These are phyloP conservation scores for Spergularia marina DNA, from an alignment of 148 eudicot genomes.

Conservation along the genomic window DNA sequence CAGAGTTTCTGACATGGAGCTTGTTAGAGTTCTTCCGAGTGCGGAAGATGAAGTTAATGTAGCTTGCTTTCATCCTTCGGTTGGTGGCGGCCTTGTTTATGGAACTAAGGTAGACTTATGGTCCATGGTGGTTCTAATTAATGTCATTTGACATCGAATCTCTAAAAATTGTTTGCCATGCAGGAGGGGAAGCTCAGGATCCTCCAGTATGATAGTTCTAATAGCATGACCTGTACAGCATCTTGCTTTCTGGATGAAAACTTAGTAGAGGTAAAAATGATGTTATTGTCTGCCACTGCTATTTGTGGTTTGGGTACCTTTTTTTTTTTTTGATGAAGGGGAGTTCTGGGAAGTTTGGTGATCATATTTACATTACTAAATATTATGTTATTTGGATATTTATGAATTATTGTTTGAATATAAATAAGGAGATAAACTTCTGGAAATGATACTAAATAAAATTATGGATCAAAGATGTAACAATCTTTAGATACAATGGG, in stretches of 20 bases:
- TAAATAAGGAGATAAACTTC: too few relatives aligned
- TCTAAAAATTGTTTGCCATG: conserved; percentile 17
- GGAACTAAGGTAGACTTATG: conserved; percentile 77
- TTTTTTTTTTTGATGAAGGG: background rate
- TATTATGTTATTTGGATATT: too few relatives aligned
- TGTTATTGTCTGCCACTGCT: background rate
- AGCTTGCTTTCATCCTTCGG: conserved; percentile 97
- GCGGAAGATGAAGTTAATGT: conserved; percentile 99
- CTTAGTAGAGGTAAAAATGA: conserved; percentile 63
- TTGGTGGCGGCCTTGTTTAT: conserved; percentile 91
- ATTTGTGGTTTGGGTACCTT: conserved; percentile 1
- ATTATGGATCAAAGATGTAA: too few relatives aligned
- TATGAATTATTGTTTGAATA: too few relatives aligned
- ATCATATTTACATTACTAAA: too few relatives aligned
- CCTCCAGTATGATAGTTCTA: conserved; percentile 63
- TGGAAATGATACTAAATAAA: too few relatives aligned
- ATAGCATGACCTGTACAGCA: conserved; percentile 33
- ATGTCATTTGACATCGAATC: background rate
- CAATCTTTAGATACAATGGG: too few relatives aligned
- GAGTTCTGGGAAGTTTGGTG: too few relatives aligned
- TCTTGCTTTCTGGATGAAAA: conserved; percentile 56
- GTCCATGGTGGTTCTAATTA: background rate
- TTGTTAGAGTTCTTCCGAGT: conserved; percentile 95
- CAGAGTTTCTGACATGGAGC: conserved; percentile 97
- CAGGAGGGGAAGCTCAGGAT: conserved; percentile 98